A percentile compares a stretch with the other conserved stretches of the same genome.
Evolutionary conservation across 345 rosid species (phyloP).

Genomic region (Eutrema yunnanense): DNA sequence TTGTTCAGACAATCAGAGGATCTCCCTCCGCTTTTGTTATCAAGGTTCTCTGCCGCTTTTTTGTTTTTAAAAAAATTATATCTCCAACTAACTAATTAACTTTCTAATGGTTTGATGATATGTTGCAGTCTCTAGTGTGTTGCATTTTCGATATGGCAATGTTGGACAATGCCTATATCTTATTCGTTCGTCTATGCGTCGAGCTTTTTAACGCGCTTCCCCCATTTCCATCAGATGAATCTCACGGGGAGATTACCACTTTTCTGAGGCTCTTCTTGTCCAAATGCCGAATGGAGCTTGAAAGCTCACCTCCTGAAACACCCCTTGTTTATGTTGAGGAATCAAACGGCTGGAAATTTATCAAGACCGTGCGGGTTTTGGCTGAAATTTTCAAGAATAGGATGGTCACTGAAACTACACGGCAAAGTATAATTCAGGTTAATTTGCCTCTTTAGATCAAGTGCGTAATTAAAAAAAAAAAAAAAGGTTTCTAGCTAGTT

Average conservation of each 20-base stretch:
- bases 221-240: background rate
- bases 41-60: background rate
- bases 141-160: constrained; percentile 21
- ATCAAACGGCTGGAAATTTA: background rate
- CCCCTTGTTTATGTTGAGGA: constrained; percentile 4
- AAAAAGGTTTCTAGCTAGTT: no score
- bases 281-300: constrained; percentile 12
- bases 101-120: background rate
- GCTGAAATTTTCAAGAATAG: background rate
- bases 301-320: background rate
- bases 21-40: background rate
- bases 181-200: constrained; percentile 16
- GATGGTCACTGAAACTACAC: background rate
- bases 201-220: constrained; percentile 18
- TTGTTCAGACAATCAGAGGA: constrained; percentile 1
- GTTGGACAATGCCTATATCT: constrained; percentile 2
- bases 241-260: background rate
- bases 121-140: constrained; percentile 14
- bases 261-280: background rate
- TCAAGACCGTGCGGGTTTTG: constrained; percentile 13
- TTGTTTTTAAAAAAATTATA: background rate
- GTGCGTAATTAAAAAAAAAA: no score
- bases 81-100: no score
- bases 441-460: background rate
- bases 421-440: constrained; percentile 18